Percentiles rank a stretch among this genome's conserved stretches.
phyloP scores from a whole-genome alignment of 768 basidiomycete genomes.

The Russula brevipes region DNA sequence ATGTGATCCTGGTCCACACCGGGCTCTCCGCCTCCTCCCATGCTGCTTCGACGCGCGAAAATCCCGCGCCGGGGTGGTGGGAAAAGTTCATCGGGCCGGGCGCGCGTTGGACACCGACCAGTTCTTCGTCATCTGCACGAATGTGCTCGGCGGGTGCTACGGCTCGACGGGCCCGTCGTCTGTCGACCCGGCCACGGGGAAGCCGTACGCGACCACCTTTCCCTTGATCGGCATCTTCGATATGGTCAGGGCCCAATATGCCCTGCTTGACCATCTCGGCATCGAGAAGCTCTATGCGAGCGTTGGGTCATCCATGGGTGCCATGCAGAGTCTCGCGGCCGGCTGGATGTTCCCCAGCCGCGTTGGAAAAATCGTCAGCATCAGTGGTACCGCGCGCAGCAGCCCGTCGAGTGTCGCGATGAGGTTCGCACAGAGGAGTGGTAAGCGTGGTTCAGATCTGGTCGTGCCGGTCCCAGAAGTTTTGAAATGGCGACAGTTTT shows the following conservation, averaged over 20 bases:
- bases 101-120: constrained; percentile 89
- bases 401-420: constrained; percentile 91
- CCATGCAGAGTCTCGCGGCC: constrained; percentile 95
- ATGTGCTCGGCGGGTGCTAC: constrained; percentile 96
- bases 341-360: constrained; percentile 88
- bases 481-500: constrained; percentile 54
- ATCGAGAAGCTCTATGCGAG: constrained; percentile 86
- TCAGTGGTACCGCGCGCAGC: constrained; percentile 91
- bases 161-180: constrained; percentile 95
- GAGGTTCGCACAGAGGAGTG: constrained; percentile 94
- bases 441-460: constrained; percentile 41
- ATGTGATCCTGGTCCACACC: constrained; percentile 92
- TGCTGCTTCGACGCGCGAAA: constrained; percentile 73
- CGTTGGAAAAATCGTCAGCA: constrained; percentile 86
- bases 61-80: constrained; percentile 93
- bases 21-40: constrained; percentile 96
- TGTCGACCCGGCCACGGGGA: constrained; percentile 58
- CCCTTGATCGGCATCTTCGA: constrained; percentile 92
- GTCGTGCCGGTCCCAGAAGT: neutral
- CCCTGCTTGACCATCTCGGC: constrained; percentile 75
- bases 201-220: constrained; percentile 84
- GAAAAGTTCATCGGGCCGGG: constrained; percentile 94
- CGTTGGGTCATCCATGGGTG: constrained; percentile 96
- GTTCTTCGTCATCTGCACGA: constrained; percentile 93
- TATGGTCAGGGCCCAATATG: constrained; percentile 93